Evolutionary conservation across 2,329 filamentous ascomycete species (phyloP).

Genomic region (Alternaria longipes): DNA sequence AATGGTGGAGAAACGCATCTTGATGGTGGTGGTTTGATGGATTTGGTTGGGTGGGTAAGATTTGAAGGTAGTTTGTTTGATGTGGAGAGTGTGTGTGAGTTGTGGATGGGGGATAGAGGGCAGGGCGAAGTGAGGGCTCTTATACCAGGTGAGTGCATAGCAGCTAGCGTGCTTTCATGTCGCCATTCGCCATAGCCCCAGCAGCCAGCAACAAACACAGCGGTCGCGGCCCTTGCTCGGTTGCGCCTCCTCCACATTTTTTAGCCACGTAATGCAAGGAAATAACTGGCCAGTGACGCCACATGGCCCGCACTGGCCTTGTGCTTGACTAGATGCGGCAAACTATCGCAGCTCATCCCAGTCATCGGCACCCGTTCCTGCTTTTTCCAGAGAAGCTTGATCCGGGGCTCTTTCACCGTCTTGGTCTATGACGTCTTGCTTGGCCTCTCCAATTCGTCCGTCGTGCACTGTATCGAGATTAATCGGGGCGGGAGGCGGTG

Average conservation of each 20-base stretch:
- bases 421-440: constrained; percentile 10
- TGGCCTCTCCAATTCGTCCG: neutral
- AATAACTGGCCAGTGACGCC: constrained; percentile 36
- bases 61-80: constrained; percentile 20
- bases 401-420: neutral
- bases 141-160: constrained; percentile 29
- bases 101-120: constrained; percentile 14
- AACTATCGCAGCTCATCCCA: constrained; percentile 1
- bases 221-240: constrained; percentile 18
- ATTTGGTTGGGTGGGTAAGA: constrained; percentile 3
- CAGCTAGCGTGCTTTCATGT: constrained; percentile 16
- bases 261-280: constrained; percentile 29
- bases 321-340: constrained; percentile 27
- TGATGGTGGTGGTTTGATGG: constrained; percentile 24
- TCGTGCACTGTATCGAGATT: neutral
- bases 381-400: constrained; percentile 1
- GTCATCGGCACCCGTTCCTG: constrained; percentile 1
- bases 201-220: constrained; percentile 35
- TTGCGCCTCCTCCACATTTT: constrained; percentile 36
- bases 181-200: constrained; percentile 16
- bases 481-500: neutral
- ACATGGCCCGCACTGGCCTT: constrained; percentile 22
- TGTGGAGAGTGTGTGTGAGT: constrained; percentile 20
- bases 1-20: constrained; percentile 50
- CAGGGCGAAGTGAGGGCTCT: constrained; percentile 23